phyloP scores from a whole-genome alignment of 2,329 filamentous ascomycete genomes.

The Tolypocladium cylindrosporum region DNA sequence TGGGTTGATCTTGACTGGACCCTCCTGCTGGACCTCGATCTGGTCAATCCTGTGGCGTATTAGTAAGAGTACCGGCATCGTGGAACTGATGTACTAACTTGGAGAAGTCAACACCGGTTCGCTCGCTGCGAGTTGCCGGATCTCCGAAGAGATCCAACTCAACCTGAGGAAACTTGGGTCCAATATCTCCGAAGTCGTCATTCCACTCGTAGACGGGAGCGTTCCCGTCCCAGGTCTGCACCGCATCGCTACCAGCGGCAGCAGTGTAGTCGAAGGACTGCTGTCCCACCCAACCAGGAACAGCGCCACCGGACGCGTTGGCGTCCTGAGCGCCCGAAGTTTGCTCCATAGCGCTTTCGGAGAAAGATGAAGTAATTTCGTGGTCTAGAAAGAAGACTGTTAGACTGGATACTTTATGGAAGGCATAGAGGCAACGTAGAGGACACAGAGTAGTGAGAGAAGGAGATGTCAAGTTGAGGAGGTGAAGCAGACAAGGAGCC shows the following conservation, averaged over 20 bases:
- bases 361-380: not conserved
- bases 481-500: not conserved
- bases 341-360: slow-evolving; percentile 5
- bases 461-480: not conserved
- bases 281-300: slow-evolving; percentile 34
- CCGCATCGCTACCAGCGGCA: slow-evolving; percentile 5
- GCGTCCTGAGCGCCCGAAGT: not conserved
- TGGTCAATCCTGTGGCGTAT: slow-evolving; percentile 34
- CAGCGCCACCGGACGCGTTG: slow-evolving; percentile 15
- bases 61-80: slow-evolving; percentile 11
- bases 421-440: not conserved
- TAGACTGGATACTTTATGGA: not conserved
- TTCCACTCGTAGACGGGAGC: slow-evolving; percentile 73
- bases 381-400: not conserved
- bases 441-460: not conserved
- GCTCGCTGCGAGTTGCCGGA: slow-evolving; percentile 35
- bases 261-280: slow-evolving; percentile 38
- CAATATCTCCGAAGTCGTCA: slow-evolving; percentile 79
- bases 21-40: slow-evolving; percentile 49
- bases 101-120: slow-evolving; percentile 52
- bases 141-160: slow-evolving; percentile 67
- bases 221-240: slow-evolving; percentile 36
- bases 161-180: slow-evolving; percentile 57
- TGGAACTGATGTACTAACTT: slow-evolving; percentile 34
- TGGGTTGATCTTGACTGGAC: slow-evolving; percentile 38